Percentiles rank a stretch among this genome's conserved stretches.
Evolutionary conservation across 169 alveolate species (phyloP).

Genomic region (Eimeria maxima): DNA sequence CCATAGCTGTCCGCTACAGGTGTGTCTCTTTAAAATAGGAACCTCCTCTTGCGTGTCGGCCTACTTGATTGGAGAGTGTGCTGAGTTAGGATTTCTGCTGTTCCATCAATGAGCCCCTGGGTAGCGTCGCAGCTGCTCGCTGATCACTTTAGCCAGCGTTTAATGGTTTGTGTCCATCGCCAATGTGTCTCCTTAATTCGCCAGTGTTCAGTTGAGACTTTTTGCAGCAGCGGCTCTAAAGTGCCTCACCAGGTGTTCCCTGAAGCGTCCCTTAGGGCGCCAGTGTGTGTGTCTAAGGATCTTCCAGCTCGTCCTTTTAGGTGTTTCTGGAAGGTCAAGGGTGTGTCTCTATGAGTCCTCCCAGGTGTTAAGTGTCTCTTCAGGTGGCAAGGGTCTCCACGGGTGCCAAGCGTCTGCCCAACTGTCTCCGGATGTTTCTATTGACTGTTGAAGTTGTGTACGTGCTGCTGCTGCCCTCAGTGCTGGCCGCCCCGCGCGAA

Average conservation of each 20-base stretch:
- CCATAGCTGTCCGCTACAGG: not conserved
- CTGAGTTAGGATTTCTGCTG: not conserved
- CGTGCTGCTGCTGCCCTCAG: not conserved
- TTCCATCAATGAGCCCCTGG: not conserved
- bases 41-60: not conserved
- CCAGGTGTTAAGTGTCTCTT: not conserved
- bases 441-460: not conserved
- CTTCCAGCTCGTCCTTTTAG: too few relatives aligned
- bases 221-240: not conserved
- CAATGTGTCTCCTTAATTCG: not conserved
- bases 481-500: constrained; percentile 38
- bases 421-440: not conserved
- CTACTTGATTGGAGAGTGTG: not conserved
- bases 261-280: not conserved
- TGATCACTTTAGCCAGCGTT: not conserved
- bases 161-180: not conserved
- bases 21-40: not conserved
- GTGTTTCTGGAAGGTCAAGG: too few relatives aligned
- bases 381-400: not conserved
- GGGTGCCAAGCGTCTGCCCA: too few relatives aligned
- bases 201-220: not conserved
- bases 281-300: not conserved
- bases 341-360: not conserved
- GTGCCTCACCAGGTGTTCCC: not conserved
- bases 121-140: not conserved